phyloP scores from a whole-genome alignment of 306 rosid genomes.

The Cucurbita moschata region DNA sequence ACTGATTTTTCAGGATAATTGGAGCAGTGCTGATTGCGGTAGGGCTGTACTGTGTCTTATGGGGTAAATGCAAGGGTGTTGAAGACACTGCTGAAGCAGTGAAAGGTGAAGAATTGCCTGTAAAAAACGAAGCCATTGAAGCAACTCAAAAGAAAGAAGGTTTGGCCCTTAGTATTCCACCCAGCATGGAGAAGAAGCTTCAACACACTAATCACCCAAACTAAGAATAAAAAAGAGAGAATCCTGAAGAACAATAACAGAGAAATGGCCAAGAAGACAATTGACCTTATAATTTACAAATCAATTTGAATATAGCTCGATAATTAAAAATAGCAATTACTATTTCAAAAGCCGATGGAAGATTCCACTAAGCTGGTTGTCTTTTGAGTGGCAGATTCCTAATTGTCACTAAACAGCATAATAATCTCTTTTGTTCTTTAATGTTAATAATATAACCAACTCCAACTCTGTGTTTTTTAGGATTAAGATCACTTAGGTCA shows the following conservation, averaged over 20 bases:
- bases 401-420: too few species aligned
- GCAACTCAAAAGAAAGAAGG: not conserved
- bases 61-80: conserved; percentile 1
- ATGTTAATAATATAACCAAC: too few species aligned
- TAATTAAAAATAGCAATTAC: too few species aligned
- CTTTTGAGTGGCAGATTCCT: too few species aligned
- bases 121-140: not conserved
- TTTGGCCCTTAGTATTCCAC: not conserved
- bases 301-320: too few species aligned
- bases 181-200: not conserved
- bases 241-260: not conserved
- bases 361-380: too few species aligned
- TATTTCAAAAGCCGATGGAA: too few species aligned
- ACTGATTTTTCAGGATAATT: conserved; percentile 3
- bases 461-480: too few species aligned
- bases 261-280: not conserved
- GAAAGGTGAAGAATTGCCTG: not conserved
- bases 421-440: too few species aligned
- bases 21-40: conserved; percentile 5
- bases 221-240: not conserved
- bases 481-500: too few species aligned
- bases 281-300: too few species aligned
- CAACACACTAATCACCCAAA: not conserved
- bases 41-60: conserved; percentile 6
- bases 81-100: not conserved